A percentile compares a stretch with the other conserved stretches of the same genome.
These are phyloP conservation scores for Rhododendron simsii DNA, from an alignment of 148 eudicot species.

Conservation along the genomic window DNA sequence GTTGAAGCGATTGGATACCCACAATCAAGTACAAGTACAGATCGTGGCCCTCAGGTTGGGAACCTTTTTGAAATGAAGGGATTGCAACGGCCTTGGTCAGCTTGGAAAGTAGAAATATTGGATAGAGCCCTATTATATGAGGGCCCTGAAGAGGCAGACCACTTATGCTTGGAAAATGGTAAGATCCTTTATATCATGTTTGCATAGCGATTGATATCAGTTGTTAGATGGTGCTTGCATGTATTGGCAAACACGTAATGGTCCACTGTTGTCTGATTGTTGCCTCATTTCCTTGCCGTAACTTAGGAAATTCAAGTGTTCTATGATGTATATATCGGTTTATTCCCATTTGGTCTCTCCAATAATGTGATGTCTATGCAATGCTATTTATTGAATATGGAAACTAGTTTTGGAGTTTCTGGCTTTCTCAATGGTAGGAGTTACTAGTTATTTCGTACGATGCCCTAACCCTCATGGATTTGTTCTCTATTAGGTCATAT, in stretches of 20 bases:
- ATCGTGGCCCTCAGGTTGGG: constrained; percentile 22
- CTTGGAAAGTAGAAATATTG: constrained; percentile 81
- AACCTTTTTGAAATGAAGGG: constrained; percentile 25
- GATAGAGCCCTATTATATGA: constrained; percentile 76
- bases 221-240: background rate
- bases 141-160: constrained; percentile 86
- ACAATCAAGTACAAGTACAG: constrained; percentile 17
- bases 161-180: constrained; percentile 84
- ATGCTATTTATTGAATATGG: background rate
- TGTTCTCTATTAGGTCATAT: background rate
- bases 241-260: background rate
- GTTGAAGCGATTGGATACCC: constrained; percentile 49
- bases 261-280: constrained; percentile 9
- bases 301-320: constrained; percentile 3
- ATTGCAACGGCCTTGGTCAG: constrained; percentile 40
- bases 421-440: background rate
- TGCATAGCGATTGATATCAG: background rate
- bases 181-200: constrained; percentile 11
- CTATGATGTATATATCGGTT: constrained; percentile 1
- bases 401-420: background rate
- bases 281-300: background rate
- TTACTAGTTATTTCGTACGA: background rate
- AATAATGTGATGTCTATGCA: background rate
- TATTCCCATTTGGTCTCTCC: background rate
- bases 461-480: background rate